These are phyloP conservation scores for Colletotrichum filicis DNA, from an alignment of 2,329 filamentous ascomycete species.

Conservation along the genomic window DNA sequence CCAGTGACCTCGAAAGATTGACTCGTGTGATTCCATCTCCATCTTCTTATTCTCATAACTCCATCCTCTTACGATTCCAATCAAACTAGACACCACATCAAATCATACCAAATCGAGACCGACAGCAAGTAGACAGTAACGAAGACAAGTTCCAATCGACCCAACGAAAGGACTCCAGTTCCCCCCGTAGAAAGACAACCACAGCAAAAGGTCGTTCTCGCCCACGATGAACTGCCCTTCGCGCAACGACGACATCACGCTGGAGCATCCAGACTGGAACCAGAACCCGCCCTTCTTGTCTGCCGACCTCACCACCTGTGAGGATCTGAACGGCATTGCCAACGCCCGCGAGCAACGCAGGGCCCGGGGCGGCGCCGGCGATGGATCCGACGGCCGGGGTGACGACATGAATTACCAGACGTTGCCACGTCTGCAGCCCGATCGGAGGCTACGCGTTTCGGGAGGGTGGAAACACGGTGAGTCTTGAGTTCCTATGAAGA, in stretches of 20 bases:
- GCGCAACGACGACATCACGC: slow-evolving; percentile 61
- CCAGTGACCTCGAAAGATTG: neutral
- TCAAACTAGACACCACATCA: neutral
- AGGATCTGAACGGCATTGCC: slow-evolving; percentile 66
- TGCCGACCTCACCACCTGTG: slow-evolving; percentile 60
- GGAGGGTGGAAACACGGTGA: slow-evolving; percentile 33
- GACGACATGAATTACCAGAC: slow-evolving; percentile 37
- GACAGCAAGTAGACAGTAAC: no score
- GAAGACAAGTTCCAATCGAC: neutral
- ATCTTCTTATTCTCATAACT: neutral
- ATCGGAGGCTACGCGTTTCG: slow-evolving; percentile 31
- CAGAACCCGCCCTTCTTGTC: slow-evolving; percentile 63
- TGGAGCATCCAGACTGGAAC: slow-evolving; percentile 62
- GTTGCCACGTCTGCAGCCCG: slow-evolving; percentile 29
- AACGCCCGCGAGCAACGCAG: slow-evolving; percentile 59
- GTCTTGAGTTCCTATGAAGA: neutral
- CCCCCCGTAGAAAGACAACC: neutral
- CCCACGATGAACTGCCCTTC: slow-evolving; percentile 64
- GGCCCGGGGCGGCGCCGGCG: slow-evolving; percentile 46
- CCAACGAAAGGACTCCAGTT: no score
- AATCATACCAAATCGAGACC: neutral
- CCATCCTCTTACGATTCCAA: neutral
- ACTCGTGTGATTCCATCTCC: slow-evolving; percentile 3
- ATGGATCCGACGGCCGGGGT: slow-evolving; percentile 23
- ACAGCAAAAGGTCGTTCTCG: neutral